These are phyloP conservation scores for Eryngium alpinum DNA, from an alignment of 140 eudicot genomes.

Conservation along the genomic window DNA sequence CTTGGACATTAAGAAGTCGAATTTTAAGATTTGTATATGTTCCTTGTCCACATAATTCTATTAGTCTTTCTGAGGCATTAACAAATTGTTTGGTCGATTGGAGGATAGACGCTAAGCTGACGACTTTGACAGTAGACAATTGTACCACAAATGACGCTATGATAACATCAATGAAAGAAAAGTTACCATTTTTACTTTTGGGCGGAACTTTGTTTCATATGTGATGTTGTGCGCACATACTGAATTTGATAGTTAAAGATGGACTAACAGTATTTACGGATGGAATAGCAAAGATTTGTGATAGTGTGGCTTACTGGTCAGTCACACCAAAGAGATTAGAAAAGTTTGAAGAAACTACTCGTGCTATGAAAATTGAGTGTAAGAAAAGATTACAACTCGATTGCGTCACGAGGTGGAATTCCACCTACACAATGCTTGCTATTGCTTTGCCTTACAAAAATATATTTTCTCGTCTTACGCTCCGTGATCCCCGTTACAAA, in stretches of 20 bases:
- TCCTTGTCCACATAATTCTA: conserved; percentile 24
- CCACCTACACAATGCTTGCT: neutral
- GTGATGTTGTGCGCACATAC: too few relatives aligned
- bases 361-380: neutral
- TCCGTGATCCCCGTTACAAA: neutral
- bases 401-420: neutral
- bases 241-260: too few relatives aligned
- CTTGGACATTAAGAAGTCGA: conserved; percentile 22
- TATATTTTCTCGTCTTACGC: neutral
- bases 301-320: neutral
- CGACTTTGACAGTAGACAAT: conserved; percentile 12
- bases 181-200: neutral
- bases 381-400: neutral
- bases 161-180: neutral
- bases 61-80: neutral
- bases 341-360: neutral
- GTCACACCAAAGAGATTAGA: neutral
- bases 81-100: neutral
- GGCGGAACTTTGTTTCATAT: neutral
- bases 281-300: too few relatives aligned
- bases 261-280: too few relatives aligned
- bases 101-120: conserved; percentile 12
- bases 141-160: conserved; percentile 10
- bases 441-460: too few relatives aligned
- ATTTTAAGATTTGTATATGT: conserved; percentile 20